A percentile compares a stretch with the other conserved stretches of the same genome.
These are phyloP conservation scores for Irpex sp. DNA, from an alignment of 1,284 basidiomycete genomes.

Conservation along the genomic window DNA sequence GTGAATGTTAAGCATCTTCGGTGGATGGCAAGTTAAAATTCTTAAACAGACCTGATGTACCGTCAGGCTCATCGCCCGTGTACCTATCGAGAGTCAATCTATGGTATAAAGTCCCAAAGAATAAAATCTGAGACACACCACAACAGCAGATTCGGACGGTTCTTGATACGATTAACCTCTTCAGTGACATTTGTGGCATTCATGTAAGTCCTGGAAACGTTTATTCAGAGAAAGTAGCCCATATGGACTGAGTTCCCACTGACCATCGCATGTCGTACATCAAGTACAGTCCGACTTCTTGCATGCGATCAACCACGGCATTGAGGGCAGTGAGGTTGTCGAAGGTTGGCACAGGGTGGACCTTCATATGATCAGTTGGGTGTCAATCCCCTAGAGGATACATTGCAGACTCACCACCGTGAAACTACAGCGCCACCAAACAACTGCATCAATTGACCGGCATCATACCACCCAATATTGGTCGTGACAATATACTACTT, in stretches of 20 bases:
- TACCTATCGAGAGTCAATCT: slow-evolving; percentile 34
- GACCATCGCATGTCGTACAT: slow-evolving; percentile 78
- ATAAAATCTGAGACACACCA: slow-evolving; percentile 34
- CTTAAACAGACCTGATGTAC: slow-evolving; percentile 23
- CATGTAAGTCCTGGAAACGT: slow-evolving; percentile 49
- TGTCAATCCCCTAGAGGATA: background rate
- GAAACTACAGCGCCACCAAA: slow-evolving; percentile 16
- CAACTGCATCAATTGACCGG: background rate
- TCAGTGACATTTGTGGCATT: slow-evolving; percentile 58
- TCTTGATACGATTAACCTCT: slow-evolving; percentile 65
- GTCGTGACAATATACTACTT: slow-evolving; percentile 15
- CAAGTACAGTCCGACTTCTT: slow-evolving; percentile 65
- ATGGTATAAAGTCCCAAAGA: background rate
- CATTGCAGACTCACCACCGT: slow-evolving; percentile 20
- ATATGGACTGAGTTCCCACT: slow-evolving; percentile 21
- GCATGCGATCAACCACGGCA: slow-evolving; percentile 63
- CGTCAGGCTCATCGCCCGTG: slow-evolving; percentile 75
- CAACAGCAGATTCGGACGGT: slow-evolving; percentile 61
- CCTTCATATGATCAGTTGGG: slow-evolving; percentile 27
- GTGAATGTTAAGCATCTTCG: slow-evolving; percentile 23
- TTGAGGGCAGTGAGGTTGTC: slow-evolving; percentile 54
- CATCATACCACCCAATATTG: too few relatives aligned
- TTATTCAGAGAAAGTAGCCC: background rate
- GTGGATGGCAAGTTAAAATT: background rate
- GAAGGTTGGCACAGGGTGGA: slow-evolving; percentile 65